A percentile compares a stretch with the other conserved stretches of the same genome.
These are phyloP conservation scores for Sporothrix luriei DNA, from an alignment of 2,329 filamentous ascomycete species.

Conservation along the genomic window DNA sequence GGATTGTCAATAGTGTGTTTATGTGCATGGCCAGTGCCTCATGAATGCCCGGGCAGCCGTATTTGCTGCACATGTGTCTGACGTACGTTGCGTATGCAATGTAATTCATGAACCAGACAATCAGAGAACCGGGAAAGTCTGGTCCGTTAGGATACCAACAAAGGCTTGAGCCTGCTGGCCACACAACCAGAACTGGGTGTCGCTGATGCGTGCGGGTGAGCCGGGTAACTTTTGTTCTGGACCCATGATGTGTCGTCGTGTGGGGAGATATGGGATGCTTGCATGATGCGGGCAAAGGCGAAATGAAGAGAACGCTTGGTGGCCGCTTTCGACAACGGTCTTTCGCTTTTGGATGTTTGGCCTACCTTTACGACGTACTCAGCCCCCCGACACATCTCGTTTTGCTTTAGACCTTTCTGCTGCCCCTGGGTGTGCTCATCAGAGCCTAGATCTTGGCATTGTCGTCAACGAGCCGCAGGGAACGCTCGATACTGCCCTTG, in stretches of 20 bases:
- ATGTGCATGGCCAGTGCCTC: background rate
- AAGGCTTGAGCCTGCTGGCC: background rate
- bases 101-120: constrained; percentile 22
- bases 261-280: background rate
- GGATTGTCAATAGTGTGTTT: background rate
- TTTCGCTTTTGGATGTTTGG: no score
- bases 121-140: background rate
- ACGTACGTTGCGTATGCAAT: constrained; percentile 13
- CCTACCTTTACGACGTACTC: no score
- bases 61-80: background rate
- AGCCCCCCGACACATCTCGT: no score
- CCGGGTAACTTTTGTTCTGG: background rate
- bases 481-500: constrained; percentile 18
- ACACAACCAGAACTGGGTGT: background rate
- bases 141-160: background rate
- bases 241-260: background rate
- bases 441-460: background rate
- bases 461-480: constrained; percentile 12
- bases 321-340: no score
- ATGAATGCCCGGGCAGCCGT: constrained; percentile 11
- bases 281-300: background rate
- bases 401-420: no score
- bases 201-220: background rate
- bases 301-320: background rate
- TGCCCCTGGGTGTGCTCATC: background rate